Percentiles rank a stretch among this genome's conserved stretches.
These are phyloP conservation scores for Exophiala dermatitidis DNA, from an alignment of 2,329 filamentous ascomycete genomes.

Conservation along the genomic window DNA sequence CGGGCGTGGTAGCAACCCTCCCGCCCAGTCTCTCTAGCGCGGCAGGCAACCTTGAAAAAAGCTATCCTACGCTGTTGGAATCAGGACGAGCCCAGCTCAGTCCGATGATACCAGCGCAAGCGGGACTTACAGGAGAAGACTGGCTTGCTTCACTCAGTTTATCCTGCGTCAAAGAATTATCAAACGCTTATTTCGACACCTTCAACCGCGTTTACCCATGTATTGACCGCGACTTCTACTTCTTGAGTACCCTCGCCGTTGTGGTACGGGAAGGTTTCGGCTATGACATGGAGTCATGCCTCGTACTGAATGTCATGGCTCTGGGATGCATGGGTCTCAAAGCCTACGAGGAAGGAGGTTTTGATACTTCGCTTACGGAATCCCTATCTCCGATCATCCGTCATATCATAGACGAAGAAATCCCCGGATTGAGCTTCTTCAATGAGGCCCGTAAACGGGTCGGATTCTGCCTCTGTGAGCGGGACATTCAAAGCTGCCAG, in stretches of 20 bases:
- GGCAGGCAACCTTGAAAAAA: constrained; percentile 37
- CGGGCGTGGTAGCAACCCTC: constrained; percentile 40
- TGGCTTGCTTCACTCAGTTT: constrained; percentile 46
- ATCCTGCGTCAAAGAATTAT: constrained; percentile 45
- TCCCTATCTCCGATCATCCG: constrained; percentile 30
- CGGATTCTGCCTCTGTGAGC: constrained; percentile 47
- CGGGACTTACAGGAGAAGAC: constrained; percentile 3
- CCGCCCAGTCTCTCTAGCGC: constrained; percentile 37
- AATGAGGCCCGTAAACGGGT: constrained; percentile 48
- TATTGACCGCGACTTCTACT: constrained; percentile 48
- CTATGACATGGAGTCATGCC: constrained; percentile 46
- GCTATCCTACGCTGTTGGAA: constrained; percentile 47
- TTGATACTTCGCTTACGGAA: constrained; percentile 31
- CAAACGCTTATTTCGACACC: constrained; percentile 48
- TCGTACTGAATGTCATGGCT: constrained; percentile 47
- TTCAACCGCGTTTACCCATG: constrained; percentile 49
- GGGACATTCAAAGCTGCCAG: constrained; percentile 46
- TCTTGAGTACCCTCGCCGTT: constrained; percentile 40
- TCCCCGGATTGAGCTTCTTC: constrained; percentile 46
- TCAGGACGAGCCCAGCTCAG: constrained; percentile 41
- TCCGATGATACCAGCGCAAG: constrained; percentile 19
- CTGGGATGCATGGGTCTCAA: constrained; percentile 46
- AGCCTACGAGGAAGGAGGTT: constrained; percentile 45
- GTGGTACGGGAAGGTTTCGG: constrained; percentile 27
- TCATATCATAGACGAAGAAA: constrained; percentile 41